Percentiles rank a stretch among this genome's conserved stretches.
Conservation (phyloP, 805 yeast genomes). For the Lachancea kluyveri region DNA sequence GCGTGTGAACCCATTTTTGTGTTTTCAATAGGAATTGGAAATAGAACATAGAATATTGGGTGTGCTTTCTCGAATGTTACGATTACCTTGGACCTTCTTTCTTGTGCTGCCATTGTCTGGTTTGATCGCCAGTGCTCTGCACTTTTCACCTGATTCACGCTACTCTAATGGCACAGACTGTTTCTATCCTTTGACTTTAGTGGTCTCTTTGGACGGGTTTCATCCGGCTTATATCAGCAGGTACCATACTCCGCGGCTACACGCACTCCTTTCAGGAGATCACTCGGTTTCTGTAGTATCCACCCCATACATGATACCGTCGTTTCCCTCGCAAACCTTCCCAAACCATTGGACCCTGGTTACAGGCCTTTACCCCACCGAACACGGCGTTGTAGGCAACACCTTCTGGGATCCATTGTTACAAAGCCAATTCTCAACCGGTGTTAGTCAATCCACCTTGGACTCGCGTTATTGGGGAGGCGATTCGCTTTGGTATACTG, state of each 20-base stretch:
- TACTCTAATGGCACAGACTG: slow-evolving; percentile 20
- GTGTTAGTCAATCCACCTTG: slow-evolving; percentile 42
- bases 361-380: slow-evolving; percentile 77
- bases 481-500: slow-evolving; percentile 83
- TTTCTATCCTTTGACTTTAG: slow-evolving; percentile 40
- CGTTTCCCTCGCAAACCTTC: slow-evolving; percentile 84
- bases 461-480: slow-evolving; percentile 81
- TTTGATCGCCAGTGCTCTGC: too few relatives aligned
- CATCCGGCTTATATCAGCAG: slow-evolving; percentile 80
- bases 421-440: slow-evolving; percentile 52
- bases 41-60: too few relatives aligned
- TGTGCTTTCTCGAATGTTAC: too few relatives aligned
- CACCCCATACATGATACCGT: slow-evolving; percentile 78
- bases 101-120: too few relatives aligned
- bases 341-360: slow-evolving; percentile 91
- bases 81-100: too few relatives aligned
- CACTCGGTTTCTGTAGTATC: slow-evolving; percentile 35
- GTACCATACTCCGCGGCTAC: slow-evolving; percentile 63
- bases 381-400: slow-evolving; percentile 73
- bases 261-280: slow-evolving; percentile 44
- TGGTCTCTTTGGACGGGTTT: slow-evolving; percentile 82
- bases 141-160: too few relatives aligned
- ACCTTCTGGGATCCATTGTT: slow-evolving; percentile 43
- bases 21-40: too few relatives aligned
- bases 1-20: too few relatives aligned